phyloP scores from a whole-genome alignment of 2,329 filamentous ascomycete genomes.

The Botrytis porri region DNA sequence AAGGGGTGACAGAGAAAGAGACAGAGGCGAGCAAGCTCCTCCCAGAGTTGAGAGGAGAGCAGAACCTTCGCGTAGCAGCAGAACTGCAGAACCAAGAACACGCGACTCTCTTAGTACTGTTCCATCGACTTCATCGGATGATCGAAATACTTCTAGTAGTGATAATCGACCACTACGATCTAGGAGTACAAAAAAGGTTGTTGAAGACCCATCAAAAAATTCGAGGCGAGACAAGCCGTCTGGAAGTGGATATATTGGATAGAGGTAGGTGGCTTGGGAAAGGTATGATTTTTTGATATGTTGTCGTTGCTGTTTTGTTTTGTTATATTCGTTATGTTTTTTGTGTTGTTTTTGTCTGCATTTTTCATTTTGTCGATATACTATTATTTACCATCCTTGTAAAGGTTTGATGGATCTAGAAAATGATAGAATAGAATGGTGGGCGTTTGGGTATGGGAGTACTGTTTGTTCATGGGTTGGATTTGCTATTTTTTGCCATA shows the following conservation, averaged over 20 bases:
- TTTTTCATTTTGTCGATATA: not conserved
- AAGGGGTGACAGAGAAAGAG: too few species aligned
- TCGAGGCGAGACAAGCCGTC: not conserved
- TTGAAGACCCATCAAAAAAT: not conserved
- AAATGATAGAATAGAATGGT: not conserved
- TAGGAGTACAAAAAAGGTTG: not conserved
- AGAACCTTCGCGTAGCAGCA: not conserved
- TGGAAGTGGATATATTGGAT: not conserved
- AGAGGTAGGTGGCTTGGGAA: not conserved
- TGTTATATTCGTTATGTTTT: too few species aligned
- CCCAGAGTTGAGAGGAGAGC: not conserved
- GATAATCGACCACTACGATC: not conserved
- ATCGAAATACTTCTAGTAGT: not conserved
- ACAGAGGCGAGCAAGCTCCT: not conserved
- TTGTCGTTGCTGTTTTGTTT: not conserved
- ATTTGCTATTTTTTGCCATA: not conserved
- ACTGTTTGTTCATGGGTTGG: not conserved
- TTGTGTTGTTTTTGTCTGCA: not conserved
- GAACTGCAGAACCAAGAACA: not conserved
- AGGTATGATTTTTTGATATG: not conserved
- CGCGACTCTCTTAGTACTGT: not conserved
- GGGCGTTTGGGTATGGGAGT: not conserved
- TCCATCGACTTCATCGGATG: not conserved
- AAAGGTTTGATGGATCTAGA: accelerated
- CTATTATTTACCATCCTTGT: too few species aligned